phyloP scores from a whole-genome alignment of 2,329 filamentous ascomycete species.

The Epichloe gansuensis region DNA sequence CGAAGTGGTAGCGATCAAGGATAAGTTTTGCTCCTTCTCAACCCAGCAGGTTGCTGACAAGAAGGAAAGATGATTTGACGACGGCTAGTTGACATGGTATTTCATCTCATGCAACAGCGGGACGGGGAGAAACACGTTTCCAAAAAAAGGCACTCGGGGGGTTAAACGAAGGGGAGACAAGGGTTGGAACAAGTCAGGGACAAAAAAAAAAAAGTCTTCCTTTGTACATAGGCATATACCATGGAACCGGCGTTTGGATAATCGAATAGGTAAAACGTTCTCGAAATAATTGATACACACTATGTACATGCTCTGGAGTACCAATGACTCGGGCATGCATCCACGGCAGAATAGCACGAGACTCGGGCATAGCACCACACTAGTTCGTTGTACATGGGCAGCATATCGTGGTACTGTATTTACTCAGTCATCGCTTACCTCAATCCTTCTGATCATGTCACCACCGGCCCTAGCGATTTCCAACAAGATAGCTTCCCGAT shows the following conservation, averaged over 20 bases:
- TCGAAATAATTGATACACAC: background rate
- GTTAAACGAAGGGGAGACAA: conserved; percentile 26
- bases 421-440: conserved; percentile 23
- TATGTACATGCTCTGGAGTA: background rate
- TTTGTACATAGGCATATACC: conserved; percentile 16
- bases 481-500: conserved; percentile 52
- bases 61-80: conserved; percentile 19
- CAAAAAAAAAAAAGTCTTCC: conserved; percentile 21
- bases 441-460: conserved; percentile 55
- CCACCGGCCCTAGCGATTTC: conserved; percentile 61
- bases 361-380: too few species aligned
- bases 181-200: background rate
- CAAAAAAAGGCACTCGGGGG: background rate
- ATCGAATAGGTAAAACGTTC: conserved; percentile 7
- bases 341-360: too few species aligned
- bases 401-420: too few species aligned
- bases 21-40: conserved; percentile 80
- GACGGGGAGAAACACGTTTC: conserved; percentile 17
- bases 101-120: too few species aligned
- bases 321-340: too few species aligned
- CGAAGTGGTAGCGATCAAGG: conserved; percentile 92
- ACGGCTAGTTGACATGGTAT: background rate
- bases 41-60: conserved; percentile 46
- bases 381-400: too few species aligned
- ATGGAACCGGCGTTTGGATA: conserved; percentile 8